Evolutionary conservation across 192 early-diverging fungal genomes (phyloP).

Genomic region (Rhizophlyctis rosea): DNA sequence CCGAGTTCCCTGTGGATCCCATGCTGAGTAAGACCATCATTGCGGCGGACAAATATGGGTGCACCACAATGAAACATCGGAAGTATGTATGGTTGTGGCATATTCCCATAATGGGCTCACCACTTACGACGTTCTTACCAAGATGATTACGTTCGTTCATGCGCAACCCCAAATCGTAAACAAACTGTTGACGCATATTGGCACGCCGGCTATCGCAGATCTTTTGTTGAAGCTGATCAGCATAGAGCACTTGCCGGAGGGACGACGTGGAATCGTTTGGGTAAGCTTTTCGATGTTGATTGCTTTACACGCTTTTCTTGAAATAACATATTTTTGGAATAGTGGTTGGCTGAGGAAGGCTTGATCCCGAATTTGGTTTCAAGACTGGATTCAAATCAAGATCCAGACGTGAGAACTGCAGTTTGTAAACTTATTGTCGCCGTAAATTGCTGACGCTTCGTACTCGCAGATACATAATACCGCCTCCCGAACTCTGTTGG

Average conservation of each 20-base stretch:
- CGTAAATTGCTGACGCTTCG: conserved; percentile 17
- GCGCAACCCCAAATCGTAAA: conserved; percentile 66
- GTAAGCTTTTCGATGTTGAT: conserved; percentile 33
- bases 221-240: conserved; percentile 86
- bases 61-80: too few relatives aligned
- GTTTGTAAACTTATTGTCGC: conserved; percentile 3
- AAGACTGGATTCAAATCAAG: conserved; percentile 70
- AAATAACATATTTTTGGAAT: too few relatives aligned
- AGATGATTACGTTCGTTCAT: conserved; percentile 82
- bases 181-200: conserved; percentile 77
- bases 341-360: conserved; percentile 81
- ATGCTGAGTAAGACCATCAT: conserved; percentile 91
- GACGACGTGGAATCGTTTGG: conserved; percentile 75
- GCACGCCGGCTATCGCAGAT: conserved; percentile 81
- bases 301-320: neutral
- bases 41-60: conserved; percentile 87
- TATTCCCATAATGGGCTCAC: neutral
- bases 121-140: neutral
- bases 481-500: conserved; percentile 68
- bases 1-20: conserved; percentile 97
- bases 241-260: conserved; percentile 83
- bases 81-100: too few relatives aligned
- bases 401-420: conserved; percentile 61
- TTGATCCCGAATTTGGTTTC: conserved; percentile 75
- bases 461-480: conserved; percentile 67